Evolutionary conservation across 2,329 filamentous ascomycete species (phyloP), one percentile per base, ranked within the genome.

Genomic region (Magnaporthiopsis incrustans): DNA sequence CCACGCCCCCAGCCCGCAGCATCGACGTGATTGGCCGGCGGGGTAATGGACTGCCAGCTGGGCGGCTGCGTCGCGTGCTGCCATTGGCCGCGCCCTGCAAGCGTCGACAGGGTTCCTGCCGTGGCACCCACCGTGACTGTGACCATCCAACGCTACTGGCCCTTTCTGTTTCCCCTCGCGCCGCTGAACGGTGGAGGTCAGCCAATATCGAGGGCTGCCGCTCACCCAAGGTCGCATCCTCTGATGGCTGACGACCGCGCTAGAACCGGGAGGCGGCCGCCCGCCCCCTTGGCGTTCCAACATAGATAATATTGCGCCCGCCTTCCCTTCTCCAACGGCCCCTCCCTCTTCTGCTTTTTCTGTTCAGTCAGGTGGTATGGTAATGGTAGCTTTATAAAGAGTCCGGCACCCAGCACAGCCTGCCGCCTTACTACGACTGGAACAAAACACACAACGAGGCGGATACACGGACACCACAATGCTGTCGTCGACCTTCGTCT

Each of bases 401-500:
- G 12, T 10, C 33, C 33, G 11, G 33, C 26, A 38, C 38, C 26
- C 22, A 27, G 30, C 59, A n/a, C 32, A 15, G 44, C 38, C 27
- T 12, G 53, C 26, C 18, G 11, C 18, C n/a, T 60, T 60, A 44
- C 18, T 57, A 35, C 30, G n/a, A 57, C 63, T 11, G 12, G 12
- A 35, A 11, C 12, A 35, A 12, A 35, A 11, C 11, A 35, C 11
- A 35, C 33, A 61, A 58, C 30, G 38, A 61, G 25, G 33, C 18
- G 27, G 50, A 50, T 6, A 61, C 18, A 18, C 60, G 26, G 26
- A 56, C 63, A 67, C 74, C 74, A 77, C 68, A 30, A 85, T 85
- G 82, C 70, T 79, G 64, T 73, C 75, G 64, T 81, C 81, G 70
- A 71, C 78, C 71, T 67, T 80, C 65, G 65, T 79, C 67, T 73